Evolutionary conservation across 2,329 filamentous ascomycete species (phyloP).

Genomic region (Ascochyta pisi): DNA sequence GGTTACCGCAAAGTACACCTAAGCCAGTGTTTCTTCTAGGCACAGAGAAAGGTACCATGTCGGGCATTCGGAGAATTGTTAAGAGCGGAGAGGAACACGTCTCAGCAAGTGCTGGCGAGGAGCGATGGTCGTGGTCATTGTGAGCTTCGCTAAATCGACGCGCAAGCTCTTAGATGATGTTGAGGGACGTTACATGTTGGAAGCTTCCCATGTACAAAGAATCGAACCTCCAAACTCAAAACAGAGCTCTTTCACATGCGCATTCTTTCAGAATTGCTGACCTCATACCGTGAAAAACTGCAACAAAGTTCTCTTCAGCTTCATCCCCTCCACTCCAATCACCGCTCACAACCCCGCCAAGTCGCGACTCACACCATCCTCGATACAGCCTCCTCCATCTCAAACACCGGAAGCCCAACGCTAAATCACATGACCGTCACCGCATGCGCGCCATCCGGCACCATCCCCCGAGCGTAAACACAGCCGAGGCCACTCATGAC

Average conservation of each 20-base stretch:
- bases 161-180: no score
- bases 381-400: background rate
- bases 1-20: slow-evolving; percentile 24
- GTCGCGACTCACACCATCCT: background rate
- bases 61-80: no score
- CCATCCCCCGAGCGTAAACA: background rate
- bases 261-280: background rate
- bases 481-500: slow-evolving; percentile 10
- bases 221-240: background rate
- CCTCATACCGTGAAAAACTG: slow-evolving; percentile 5
- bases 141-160: no score
- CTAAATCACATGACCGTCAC: slow-evolving; percentile 20
- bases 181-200: no score
- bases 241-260: background rate
- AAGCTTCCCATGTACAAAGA: no score
- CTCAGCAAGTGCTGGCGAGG: no score
- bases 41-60: no score
- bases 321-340: slow-evolving; percentile 18
- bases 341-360: slow-evolving; percentile 9
- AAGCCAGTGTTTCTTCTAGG: background rate
- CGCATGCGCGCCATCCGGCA: slow-evolving; percentile 19
- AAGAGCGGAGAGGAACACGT: no score
- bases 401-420: background rate
- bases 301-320: slow-evolving; percentile 12
- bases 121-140: no score